Percentiles rank a stretch among this genome's conserved stretches.
Conservation (phyloP, 1,284 basidiomycete genomes). For the Apiotrichum veenhuisii region DNA sequence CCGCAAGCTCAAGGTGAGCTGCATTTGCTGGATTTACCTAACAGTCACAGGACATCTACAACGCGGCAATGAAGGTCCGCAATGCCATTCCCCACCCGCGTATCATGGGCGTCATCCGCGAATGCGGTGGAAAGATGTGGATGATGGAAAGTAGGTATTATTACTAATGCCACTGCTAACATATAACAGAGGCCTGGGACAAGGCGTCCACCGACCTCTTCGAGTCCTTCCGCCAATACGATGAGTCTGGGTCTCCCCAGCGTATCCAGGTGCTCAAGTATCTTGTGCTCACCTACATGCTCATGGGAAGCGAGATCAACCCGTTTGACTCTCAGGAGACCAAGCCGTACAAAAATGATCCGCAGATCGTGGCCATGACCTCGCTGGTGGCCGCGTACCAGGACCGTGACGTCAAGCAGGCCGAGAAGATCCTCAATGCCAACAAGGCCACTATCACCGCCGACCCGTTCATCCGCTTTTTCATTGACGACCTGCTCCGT, state of each 20-base stretch:
- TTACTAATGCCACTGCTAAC: constrained; percentile 3
- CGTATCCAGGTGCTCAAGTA: constrained; percentile 98
- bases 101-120: constrained; percentile 98
- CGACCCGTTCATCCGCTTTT: constrained; percentile 84
- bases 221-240: constrained; percentile 97
- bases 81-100: constrained; percentile 97
- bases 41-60: constrained; percentile 79
- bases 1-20: constrained; percentile 81
- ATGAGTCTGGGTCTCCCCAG: constrained; percentile 94
- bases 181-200: constrained; percentile 77
- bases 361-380: constrained; percentile 97
- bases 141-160: constrained; percentile 86
- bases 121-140: constrained; percentile 99
- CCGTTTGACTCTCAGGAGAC: constrained; percentile 99
- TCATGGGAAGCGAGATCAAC: constrained; percentile 97
- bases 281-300: constrained; percentile 95
- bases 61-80: constrained; percentile 84
- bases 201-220: constrained; percentile 97
- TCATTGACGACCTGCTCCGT: constrained; percentile 91
- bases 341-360: constrained; percentile 97
- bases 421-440: constrained; percentile 91
- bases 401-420: constrained; percentile 87
- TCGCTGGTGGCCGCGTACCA: constrained; percentile 95
- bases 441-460: constrained; percentile 93
- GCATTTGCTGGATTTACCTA: not conserved